Conservation (phyloP, 805 yeast genomes). For the Lipomyces sp. region DNA sequence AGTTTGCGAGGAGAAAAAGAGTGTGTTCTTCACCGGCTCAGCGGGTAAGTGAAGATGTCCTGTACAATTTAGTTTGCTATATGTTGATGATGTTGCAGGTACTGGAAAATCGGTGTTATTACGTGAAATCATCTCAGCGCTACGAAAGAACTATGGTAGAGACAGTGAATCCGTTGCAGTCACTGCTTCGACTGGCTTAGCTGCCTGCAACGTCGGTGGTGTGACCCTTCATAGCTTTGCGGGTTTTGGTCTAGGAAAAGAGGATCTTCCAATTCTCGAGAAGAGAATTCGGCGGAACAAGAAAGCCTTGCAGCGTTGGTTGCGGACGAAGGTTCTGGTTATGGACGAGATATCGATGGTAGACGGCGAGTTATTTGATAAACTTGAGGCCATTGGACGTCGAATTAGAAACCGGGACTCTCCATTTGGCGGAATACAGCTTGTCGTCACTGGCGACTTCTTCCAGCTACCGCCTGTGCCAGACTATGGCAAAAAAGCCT, state of each 20-base stretch:
- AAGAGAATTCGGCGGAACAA: slow-evolving; percentile 55
- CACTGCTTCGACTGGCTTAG: slow-evolving; percentile 95
- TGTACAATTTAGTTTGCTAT: no score
- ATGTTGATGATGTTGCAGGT: slow-evolving; percentile 13
- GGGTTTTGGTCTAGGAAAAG: slow-evolving; percentile 81
- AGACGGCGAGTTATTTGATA: slow-evolving; percentile 76
- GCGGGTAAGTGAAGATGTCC: slow-evolving; percentile 62
- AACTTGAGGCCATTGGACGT: slow-evolving; percentile 72
- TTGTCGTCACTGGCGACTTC: slow-evolving; percentile 92
- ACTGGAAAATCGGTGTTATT: slow-evolving; percentile 95
- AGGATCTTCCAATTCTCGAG: slow-evolving; percentile 53
- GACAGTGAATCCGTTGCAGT: slow-evolving; percentile 66
- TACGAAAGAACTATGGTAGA: slow-evolving; percentile 52
- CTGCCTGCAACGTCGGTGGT: slow-evolving; percentile 94
- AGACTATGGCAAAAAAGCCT: slow-evolving; percentile 45
- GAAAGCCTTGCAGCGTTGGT: slow-evolving; percentile 63
- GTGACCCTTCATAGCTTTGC: slow-evolving; percentile 83
- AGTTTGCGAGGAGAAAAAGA: slow-evolving; percentile 62
- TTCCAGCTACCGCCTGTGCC: slow-evolving; percentile 93
- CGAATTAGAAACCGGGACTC: slow-evolving; percentile 53
- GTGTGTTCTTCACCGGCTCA: slow-evolving; percentile 91
- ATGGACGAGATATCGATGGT: slow-evolving; percentile 96
- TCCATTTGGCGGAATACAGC: slow-evolving; percentile 95
- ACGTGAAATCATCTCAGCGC: slow-evolving; percentile 62
- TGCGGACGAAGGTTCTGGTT: slow-evolving; percentile 66